Base-by-base conservation (phyloP, 257 asterid genomes). In the Solanum clarkiae region DNA sequence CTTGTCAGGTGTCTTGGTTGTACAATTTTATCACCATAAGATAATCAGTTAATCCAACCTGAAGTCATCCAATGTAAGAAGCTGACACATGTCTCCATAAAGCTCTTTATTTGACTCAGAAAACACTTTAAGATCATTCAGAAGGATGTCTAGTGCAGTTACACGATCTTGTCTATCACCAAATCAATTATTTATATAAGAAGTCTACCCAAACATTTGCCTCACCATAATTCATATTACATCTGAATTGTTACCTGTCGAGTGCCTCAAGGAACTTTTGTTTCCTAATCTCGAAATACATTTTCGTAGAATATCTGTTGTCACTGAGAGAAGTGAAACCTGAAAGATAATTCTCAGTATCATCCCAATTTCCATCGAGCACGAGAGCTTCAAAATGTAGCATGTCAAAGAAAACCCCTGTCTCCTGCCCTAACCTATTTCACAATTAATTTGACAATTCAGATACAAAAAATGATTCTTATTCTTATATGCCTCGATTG, bases 201-300 rank as follows among this genome's bases (percentile, higher is more conserved):
- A 45, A 3, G 40, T n/a, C 47, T 74, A 49, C 20, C 54, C 15
- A 69, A 69, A 69, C 26, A 8, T 40, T 40, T 17, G 77, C 77
- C 40, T 22, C n/a, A 14, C 22, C 22, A 74, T 8, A 45, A 47
- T 74, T 44, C 57, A 74, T 20, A 47, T 47, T 22, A 74, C 49
- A 71, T 51, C 24, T 47, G 77, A 18, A 17, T 65, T 86, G 89
- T 86, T 87, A 95, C 98, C 77, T 92, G 88, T 95, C 96, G 18
- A 95, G 89, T 36, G 98, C 92, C 92, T 94, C 98, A 10, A 93
- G 93, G 89, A 86, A 95, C 90, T 91, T 93, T 82, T 95, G 98
- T 91, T 94, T 94, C 92, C 96, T 88, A 42, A 94, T 87, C 87
- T 94, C 98, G 26, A 94, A 93, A 87, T 88, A 94, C 9, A 91